Base-by-base conservation (phyloP, 2,329 filamentous ascomycete genomes). In the Cordyceps fumosorosea region DNA sequence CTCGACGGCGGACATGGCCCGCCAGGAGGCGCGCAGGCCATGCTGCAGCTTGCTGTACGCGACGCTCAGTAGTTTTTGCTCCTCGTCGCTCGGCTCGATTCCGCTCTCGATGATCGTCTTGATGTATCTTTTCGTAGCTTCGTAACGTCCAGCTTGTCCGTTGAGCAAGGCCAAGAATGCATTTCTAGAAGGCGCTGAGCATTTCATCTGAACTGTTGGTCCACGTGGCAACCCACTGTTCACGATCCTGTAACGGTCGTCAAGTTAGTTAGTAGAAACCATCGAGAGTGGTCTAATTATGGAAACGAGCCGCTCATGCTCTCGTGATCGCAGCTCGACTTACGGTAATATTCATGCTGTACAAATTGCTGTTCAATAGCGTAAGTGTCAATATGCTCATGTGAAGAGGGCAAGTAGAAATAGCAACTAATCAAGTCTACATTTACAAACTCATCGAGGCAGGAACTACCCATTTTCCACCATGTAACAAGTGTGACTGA, bases 21-120 rank as follows among this genome's bases (percentile, higher is more conserved):
- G 47, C 57, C 57, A 60, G 11, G 57, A 51, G 29, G 29, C 48
- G 1, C 57, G 47, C 3, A 60, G 34, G 29, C 34, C 18, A 44
- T 60, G 48, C n/a, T 60, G 44, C 1, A 60, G 37, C 22, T 53
- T 60, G 37, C 57, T 53, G n/a, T 44, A 60, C 22, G 57, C 45
- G 42, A 60, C 20, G 24, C 57, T 52, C 7, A 60, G 34, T 14
- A 60, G 16, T 8, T 45, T 51, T 16, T 42, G 45, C 29, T 60
- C 57, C 22, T 60, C 57, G 6, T 48, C 22, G 29, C 3, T 52
- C 22, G 48, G 57, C 8, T 60, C 45, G 3, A 44, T 8, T 6
- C 32, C 57, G 1, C 6, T 20, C 4, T 60, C 48, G 3, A 60
- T 44, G 3, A 5, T 29, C 8, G 26, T 26, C 8, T 44, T 42